A percentile compares a stretch with the other conserved stretches of the same genome.
Evolutionary conservation across 768 basidiomycete genomes (phyloP).

Genomic region (Pleurotus tuber-regium): DNA sequence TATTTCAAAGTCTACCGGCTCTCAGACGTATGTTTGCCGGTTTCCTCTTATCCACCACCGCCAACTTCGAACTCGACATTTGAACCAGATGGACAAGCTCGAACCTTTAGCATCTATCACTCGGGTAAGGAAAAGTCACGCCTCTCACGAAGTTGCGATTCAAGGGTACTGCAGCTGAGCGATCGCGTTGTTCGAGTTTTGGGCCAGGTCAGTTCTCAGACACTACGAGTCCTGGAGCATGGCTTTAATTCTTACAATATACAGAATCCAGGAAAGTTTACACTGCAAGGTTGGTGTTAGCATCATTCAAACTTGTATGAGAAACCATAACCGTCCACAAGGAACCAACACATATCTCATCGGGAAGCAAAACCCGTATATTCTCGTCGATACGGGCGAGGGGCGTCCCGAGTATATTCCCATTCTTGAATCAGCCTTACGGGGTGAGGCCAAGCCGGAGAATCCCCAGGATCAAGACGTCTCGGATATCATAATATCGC

Average conservation of each 20-base stretch:
- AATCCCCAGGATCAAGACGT: slow-evolving; percentile 51
- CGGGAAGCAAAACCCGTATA: slow-evolving; percentile 66
- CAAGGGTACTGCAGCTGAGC: slow-evolving; percentile 50
- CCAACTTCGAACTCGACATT: neutral
- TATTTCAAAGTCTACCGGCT: neutral
- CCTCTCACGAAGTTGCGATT: neutral
- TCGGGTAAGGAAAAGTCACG: slow-evolving; percentile 37
- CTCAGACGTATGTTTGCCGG: slow-evolving; percentile 20
- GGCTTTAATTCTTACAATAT: too few species aligned
- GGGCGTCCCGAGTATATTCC: slow-evolving; percentile 67
- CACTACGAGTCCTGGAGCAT: too few species aligned
- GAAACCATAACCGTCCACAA: slow-evolving; percentile 23
- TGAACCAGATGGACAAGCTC: slow-evolving; percentile 16
- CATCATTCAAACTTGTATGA: neutral
- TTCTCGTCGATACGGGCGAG: slow-evolving; percentile 83
- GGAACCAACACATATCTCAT: slow-evolving; percentile 91
- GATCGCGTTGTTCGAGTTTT: slow-evolving; percentile 65
- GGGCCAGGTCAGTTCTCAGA: slow-evolving; percentile 66
- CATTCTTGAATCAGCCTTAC: slow-evolving; percentile 60
- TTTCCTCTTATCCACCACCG: neutral
- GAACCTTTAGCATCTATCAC: slow-evolving; percentile 35
- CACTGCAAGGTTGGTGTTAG: slow-evolving; percentile 63
- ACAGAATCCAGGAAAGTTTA: slow-evolving; percentile 90
- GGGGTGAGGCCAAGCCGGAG: slow-evolving; percentile 23
- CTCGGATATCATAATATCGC: slow-evolving; percentile 89